Base-by-base conservation (phyloP, 2,329 filamentous ascomycete genomes). In the Ceratocystis albifundus region DNA sequence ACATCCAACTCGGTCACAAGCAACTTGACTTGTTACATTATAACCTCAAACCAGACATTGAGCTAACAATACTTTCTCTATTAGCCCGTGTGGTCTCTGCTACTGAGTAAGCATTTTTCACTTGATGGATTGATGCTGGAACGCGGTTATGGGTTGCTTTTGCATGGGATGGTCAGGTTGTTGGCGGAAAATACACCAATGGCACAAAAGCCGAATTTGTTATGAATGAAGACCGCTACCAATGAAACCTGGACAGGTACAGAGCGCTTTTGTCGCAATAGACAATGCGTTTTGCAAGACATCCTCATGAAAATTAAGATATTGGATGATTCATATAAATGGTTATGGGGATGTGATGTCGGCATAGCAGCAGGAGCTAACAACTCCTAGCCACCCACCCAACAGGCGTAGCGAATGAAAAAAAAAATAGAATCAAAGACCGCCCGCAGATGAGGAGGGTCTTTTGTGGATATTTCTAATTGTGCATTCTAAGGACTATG, bases 161-260 rank as follows among this genome's bases (percentile, higher is more conserved):
- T 68, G 64, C 64, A 61, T 64, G 67, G 67, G 61, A 66, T 66
- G 67, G 67, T 66, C 32, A 64, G 57, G 64, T 67, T 63, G 61
- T 64, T 61, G 46, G 65, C 67, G 64, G 67, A 68, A 68, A 68
- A 68, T 68, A 68, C 61, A 64, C 55, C 53, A 62, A 66, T 68
- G 67, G 67, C 67, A 62, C 64, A 68, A 68, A 68, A 68, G 67
- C 64, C 67, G 25, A 28, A 68, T 46, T 68, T 66, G 61, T 68
- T 61, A 64, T 68, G 61, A 66, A 64, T 62, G 45, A 64, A 46
- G 59, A 61, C 64, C 67, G 64, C 65, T 64, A 61, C 61, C 61
- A 44, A 63, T 32, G 65, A 64, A 66, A 45, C 64, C 44, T 45
- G 53, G 67, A 62, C 64, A 66, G 53, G 64, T 61, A 55, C 57